These are phyloP conservation scores for Xylaria digitata DNA, from an alignment of 2,329 filamentous ascomycete species.

Conservation along the genomic window DNA sequence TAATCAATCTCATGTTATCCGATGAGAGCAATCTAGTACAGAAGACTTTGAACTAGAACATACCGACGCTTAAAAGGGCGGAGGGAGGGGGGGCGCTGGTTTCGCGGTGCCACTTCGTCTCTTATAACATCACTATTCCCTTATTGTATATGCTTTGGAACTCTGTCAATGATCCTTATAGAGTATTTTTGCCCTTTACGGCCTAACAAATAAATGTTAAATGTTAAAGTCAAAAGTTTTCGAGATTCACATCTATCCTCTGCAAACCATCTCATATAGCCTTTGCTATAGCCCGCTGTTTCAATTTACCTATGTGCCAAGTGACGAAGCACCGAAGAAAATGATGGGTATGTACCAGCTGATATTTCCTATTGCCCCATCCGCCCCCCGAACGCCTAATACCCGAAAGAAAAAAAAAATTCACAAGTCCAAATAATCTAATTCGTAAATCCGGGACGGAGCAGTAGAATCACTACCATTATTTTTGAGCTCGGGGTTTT, in stretches of 20 bases:
- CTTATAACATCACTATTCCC: too few species aligned
- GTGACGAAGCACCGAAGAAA: neutral
- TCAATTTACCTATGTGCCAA: constrained; percentile 10
- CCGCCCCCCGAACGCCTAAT: neutral
- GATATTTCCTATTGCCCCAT: neutral
- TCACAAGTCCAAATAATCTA: constrained; percentile 39
- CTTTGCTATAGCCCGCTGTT: neutral
- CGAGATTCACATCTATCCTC: neutral
- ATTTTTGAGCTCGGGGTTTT: constrained; percentile 1
- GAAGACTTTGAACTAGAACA: too few species aligned
- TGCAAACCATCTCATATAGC: constrained; percentile 5
- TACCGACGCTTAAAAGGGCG: too few species aligned
- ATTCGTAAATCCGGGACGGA: constrained; percentile 32
- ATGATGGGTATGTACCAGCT: constrained; percentile 12
- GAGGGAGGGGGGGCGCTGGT: too few species aligned
- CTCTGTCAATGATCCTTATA: too few species aligned
- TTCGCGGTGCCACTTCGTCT: too few species aligned
- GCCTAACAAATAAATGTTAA: too few species aligned
- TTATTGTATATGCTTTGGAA: too few species aligned
- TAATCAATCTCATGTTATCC: too few species aligned
- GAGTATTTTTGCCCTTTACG: too few species aligned
- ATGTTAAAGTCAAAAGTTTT: neutral
- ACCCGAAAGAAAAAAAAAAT: neutral
- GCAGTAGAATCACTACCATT: neutral
- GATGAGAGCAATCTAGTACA: too few species aligned